A percentile compares a stretch with the other conserved stretches of the same genome.
These are phyloP conservation scores for Coemansia sp. DNA, from an alignment of 371 early-diverging fungal species.

Conservation along the genomic window DNA sequence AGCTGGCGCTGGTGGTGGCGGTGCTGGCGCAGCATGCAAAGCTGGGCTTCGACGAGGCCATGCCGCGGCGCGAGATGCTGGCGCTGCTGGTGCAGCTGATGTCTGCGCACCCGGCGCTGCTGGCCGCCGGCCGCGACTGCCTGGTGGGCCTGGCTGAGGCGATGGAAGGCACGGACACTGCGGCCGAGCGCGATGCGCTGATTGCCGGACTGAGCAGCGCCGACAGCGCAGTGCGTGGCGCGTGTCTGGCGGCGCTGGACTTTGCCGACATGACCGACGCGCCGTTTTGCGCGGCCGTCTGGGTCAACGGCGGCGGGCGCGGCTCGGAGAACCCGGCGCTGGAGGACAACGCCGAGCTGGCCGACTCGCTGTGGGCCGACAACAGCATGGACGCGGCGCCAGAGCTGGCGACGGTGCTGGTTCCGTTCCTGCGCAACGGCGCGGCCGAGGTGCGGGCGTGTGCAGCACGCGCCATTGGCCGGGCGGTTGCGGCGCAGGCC, in stretches of 20 bases:
- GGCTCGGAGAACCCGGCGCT: constrained; percentile 53
- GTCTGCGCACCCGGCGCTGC: constrained; percentile 66
- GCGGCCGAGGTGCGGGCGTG: constrained; percentile 65
- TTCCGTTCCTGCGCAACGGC: constrained; percentile 54
- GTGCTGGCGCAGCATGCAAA: constrained; percentile 67
- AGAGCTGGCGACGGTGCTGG: constrained; percentile 16
- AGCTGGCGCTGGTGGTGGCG: constrained; percentile 73
- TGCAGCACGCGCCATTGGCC: constrained; percentile 72
- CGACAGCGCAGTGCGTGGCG: constrained; percentile 76
- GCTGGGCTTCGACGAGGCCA: constrained; percentile 55
- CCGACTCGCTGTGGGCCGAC: constrained; percentile 77
- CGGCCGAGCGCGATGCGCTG: constrained; percentile 64
- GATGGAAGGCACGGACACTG: constrained; percentile 60
- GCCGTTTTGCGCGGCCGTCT: constrained; percentile 62
- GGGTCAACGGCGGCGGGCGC: constrained; percentile 69
- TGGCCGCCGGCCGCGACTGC: constrained; percentile 60
- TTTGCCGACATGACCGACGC: constrained; percentile 67
- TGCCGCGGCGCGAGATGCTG: constrained; percentile 78
- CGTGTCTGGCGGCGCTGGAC: constrained; percentile 74
- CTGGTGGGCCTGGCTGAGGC: constrained; percentile 67
- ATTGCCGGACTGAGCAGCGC: constrained; percentile 70
- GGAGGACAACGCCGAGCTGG: constrained; percentile 63
- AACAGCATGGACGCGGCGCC: constrained; percentile 52
- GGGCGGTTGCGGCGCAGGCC: constrained; percentile 53
- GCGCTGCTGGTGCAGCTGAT: constrained; percentile 65